Conservation (phyloP, 2,329 filamentous ascomycete species). For the Plenodomus tracheiphilus region DNA sequence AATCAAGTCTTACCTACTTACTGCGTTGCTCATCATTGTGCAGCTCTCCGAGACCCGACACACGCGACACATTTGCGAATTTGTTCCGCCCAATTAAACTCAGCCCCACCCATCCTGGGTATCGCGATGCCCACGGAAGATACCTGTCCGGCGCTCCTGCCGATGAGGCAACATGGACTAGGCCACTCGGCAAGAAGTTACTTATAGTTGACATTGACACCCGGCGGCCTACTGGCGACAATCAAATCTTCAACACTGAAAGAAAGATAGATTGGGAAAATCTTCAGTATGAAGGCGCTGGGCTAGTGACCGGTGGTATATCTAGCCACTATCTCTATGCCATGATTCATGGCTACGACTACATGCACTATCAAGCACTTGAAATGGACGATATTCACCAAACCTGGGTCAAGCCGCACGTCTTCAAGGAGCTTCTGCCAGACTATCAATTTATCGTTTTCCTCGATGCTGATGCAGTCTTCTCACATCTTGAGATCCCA, state of each 20-base stretch:
- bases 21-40: neutral
- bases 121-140: neutral
- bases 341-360: constrained; percentile 51
- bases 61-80: neutral
- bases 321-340: constrained; percentile 34
- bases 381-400: constrained; percentile 37
- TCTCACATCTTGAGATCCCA: constrained; percentile 48
- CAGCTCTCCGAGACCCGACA: neutral
- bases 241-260: constrained; percentile 15
- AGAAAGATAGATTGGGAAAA: constrained; percentile 19
- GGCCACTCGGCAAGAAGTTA: constrained; percentile 19
- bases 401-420: constrained; percentile 51
- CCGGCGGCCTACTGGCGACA: constrained; percentile 9
- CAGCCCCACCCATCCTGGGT: neutral
- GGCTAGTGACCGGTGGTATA: constrained; percentile 39
- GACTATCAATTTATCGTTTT: constrained; percentile 49
- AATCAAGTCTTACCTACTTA: neutral
- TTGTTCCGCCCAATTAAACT: neutral
- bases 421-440: constrained; percentile 43
- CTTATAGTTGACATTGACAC: constrained; percentile 32
- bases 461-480: constrained; percentile 50
- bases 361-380: constrained; percentile 45
- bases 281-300: constrained; percentile 21
- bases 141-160: neutral
- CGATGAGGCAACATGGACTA: constrained; percentile 12